A percentile compares a stretch with the other conserved stretches of the same genome.
Conservation (phyloP, 1,139 yeast species). For the Magnusiomyces magnusii region DNA sequence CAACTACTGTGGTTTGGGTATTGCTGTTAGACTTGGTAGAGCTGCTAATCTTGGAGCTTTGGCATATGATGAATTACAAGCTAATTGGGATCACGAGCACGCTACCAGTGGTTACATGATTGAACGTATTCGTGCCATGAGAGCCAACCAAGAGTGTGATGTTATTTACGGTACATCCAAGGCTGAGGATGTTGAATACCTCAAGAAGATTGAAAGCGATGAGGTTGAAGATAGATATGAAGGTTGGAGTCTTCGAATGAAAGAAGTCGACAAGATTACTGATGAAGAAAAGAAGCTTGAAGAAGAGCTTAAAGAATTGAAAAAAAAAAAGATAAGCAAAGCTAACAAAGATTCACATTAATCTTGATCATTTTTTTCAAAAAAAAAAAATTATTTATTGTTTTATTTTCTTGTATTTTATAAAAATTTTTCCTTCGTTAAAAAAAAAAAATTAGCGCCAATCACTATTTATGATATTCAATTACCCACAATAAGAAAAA, state of each 20-base stretch:
- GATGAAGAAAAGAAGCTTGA: neutral
- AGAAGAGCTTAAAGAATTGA: neutral
- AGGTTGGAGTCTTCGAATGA: neutral
- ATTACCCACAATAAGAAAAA: too few relatives aligned
- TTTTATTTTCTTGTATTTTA: too few relatives aligned
- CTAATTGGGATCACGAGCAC: constrained; percentile 6
- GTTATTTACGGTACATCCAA: constrained; percentile 10
- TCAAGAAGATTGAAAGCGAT: neutral
- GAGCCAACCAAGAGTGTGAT: constrained; percentile 24
- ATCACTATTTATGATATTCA: too few relatives aligned
- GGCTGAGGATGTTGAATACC: neutral
- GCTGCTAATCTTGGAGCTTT: neutral
- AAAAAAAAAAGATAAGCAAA: neutral
- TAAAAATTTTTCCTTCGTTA: too few relatives aligned
- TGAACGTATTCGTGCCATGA: constrained; percentile 29
- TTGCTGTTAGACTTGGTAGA: constrained; percentile 8
- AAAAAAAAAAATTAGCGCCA: too few relatives aligned
- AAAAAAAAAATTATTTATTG: too few relatives aligned
- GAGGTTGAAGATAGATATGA: neutral
- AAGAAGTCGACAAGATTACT: neutral
- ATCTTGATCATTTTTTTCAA: too few relatives aligned
- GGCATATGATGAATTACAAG: neutral
- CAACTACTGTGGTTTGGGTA: constrained; percentile 20
- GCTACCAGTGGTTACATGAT: constrained; percentile 28
- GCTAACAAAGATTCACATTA: too few relatives aligned